phyloP scores from a whole-genome alignment of 768 basidiomycete genomes.

The Leccinum disarticulatum region DNA sequence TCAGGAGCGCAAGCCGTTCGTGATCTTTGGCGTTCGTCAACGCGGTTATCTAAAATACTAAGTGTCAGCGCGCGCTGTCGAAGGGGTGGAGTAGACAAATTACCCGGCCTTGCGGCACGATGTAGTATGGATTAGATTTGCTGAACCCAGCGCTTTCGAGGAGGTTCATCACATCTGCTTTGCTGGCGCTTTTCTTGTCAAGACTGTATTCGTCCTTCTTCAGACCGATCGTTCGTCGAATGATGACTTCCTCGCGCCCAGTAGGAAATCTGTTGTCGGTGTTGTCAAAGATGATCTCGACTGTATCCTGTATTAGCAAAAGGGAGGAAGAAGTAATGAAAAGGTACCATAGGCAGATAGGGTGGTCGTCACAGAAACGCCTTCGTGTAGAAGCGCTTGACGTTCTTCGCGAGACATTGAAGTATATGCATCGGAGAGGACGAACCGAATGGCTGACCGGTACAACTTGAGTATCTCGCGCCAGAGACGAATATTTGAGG shows the following conservation, averaged over 20 bases:
- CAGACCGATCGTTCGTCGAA: conserved; percentile 91
- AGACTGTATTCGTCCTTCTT: conserved; percentile 99
- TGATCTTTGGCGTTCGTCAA: conserved; percentile 96
- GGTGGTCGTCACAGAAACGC: conserved; percentile 82
- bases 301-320: conserved; percentile 26
- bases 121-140: conserved; percentile 98
- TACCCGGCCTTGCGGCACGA: conserved; percentile 96
- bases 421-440: conserved; percentile 95
- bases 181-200: conserved; percentile 92
- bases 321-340: neutral
- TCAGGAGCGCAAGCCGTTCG: conserved; percentile 89
- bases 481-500: neutral
- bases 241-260: conserved; percentile 78
- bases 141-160: conserved; percentile 97
- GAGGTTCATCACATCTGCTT: conserved; percentile 97
- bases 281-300: conserved; percentile 96
- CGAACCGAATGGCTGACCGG: conserved; percentile 85
- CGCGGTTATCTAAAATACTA: conserved; percentile 72
- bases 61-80: conserved; percentile 10
- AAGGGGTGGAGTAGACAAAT: conserved; percentile 30
- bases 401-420: conserved; percentile 94
- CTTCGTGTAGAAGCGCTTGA: conserved; percentile 91
- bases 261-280: conserved; percentile 93
- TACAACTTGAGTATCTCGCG: conserved; percentile 5
- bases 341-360: conserved; percentile 83